phyloP scores from a whole-genome alignment of 2,329 filamentous ascomycete genomes.

The Chalaropsis ovoidea region DNA sequence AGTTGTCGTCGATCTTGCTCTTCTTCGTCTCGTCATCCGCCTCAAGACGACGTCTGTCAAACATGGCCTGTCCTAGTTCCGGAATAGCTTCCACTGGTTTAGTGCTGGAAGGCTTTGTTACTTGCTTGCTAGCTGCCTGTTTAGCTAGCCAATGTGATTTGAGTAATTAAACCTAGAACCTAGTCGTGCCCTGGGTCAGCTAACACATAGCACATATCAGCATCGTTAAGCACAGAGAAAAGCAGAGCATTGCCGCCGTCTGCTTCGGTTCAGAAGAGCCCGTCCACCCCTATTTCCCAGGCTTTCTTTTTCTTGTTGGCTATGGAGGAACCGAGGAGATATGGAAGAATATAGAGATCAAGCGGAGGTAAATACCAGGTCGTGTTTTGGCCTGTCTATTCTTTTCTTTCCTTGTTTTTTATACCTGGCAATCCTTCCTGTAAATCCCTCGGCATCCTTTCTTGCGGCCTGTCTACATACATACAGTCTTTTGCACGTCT shows the following conservation, averaged over 20 bases:
- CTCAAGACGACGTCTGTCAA: constrained; percentile 7
- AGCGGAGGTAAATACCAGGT: too few species aligned
- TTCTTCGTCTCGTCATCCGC: not conserved
- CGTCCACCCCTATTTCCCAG: too few species aligned
- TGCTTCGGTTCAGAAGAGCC: too few species aligned
- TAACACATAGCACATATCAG: too few species aligned
- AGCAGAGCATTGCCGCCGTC: too few species aligned
- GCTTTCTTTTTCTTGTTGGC: not conserved
- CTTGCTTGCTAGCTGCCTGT: not conserved
- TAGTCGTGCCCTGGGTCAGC: too few species aligned
- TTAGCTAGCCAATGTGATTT: not conserved
- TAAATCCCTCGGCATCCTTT: constrained; percentile 3
- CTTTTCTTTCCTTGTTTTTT: not conserved
- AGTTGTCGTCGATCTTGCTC: not conserved
- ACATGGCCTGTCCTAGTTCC: constrained; percentile 9
- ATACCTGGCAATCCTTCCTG: not conserved
- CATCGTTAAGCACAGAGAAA: too few species aligned
- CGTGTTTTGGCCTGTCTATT: not conserved
- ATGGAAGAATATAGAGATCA: not conserved
- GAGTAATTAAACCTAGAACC: too few species aligned
- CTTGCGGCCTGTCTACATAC: not conserved
- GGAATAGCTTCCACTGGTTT: constrained; percentile 1
- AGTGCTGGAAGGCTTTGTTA: not conserved
- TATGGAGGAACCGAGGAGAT: not conserved
- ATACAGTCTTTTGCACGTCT: not conserved